Conservation (phyloP, 768 basidiomycete species). For the Pisolithus tinctorius region DNA sequence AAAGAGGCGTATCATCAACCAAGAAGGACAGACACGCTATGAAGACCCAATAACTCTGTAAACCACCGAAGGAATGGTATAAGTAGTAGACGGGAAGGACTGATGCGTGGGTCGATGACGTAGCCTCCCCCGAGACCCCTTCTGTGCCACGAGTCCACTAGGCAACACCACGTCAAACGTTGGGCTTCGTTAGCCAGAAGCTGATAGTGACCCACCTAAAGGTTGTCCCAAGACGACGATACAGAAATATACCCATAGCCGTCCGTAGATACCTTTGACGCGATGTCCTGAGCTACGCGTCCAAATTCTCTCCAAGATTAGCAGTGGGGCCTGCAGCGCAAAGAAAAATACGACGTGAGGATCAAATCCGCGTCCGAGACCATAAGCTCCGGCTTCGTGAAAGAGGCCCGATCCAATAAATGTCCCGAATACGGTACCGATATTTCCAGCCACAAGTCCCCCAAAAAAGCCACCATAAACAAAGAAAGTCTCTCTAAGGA, state of each 20-base stretch:
- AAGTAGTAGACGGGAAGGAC: slow-evolving; percentile 46
- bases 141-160: slow-evolving; percentile 67
- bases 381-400: slow-evolving; percentile 63
- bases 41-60: slow-evolving; percentile 13
- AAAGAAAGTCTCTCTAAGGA: slow-evolving; percentile 64
- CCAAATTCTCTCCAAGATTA: slow-evolving; percentile 62
- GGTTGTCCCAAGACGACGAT: slow-evolving; percentile 61
- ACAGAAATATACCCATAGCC: slow-evolving; percentile 62
- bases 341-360: slow-evolving; percentile 60
- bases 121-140: slow-evolving; percentile 64
- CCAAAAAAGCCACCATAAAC: slow-evolving; percentile 66
- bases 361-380: slow-evolving; percentile 58
- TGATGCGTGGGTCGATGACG: slow-evolving; percentile 55
- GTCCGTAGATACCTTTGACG: slow-evolving; percentile 54
- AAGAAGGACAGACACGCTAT: slow-evolving; percentile 8
- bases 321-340: slow-evolving; percentile 51
- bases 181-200: background rate
- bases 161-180: background rate
- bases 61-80: slow-evolving; percentile 26
- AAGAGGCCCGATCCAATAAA: slow-evolving; percentile 73
- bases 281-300: slow-evolving; percentile 46
- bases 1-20: too few species aligned
- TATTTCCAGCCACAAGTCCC: slow-evolving; percentile 41
- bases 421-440: slow-evolving; percentile 64
- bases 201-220: slow-evolving; percentile 42